Evolutionary conservation across 1,284 basidiomycete species (phyloP).

Genomic region (Ustilago shanxiensis): DNA sequence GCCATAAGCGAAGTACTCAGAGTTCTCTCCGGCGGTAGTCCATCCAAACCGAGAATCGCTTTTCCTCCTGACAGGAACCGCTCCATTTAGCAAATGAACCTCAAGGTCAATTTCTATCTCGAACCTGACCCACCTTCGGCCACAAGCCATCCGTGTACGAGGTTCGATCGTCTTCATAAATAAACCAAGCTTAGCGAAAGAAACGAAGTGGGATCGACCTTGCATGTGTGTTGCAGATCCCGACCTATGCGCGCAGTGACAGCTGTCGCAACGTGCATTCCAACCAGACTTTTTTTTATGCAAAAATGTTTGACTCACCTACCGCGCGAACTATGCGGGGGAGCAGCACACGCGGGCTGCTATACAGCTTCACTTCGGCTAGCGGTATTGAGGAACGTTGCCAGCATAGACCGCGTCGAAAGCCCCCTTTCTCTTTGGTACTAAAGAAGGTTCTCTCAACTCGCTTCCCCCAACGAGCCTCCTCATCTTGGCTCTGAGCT

Average conservation of each 20-base stretch:
- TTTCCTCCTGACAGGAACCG: too few relatives aligned
- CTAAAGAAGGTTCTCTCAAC: not conserved
- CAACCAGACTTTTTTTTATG: too few relatives aligned
- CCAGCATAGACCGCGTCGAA: too few relatives aligned
- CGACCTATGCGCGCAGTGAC: not conserved
- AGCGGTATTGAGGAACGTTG: not conserved
- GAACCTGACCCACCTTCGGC: not conserved
- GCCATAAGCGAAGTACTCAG: conserved; percentile 4
- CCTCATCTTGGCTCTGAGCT: not conserved
- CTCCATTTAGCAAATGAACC: not conserved
- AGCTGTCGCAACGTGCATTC: conserved; percentile 1
- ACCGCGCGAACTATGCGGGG: not conserved
- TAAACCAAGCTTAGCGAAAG: too few relatives aligned
- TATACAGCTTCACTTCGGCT: too few relatives aligned
- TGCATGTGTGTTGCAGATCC: not conserved
- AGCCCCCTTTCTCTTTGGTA: not conserved
- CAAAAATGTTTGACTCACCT: conserved; percentile 5
- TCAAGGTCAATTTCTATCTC: not conserved
- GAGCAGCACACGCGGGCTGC: too few relatives aligned
- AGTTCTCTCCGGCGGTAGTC: not conserved
- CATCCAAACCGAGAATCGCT: too few relatives aligned
- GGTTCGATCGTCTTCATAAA: not conserved
- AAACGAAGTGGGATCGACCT: not conserved
- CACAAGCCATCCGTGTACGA: not conserved
- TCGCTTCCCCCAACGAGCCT: not conserved